These are phyloP conservation scores for Phytophthora quininea DNA, from an alignment of 352 stramenopile genomes.

Conservation along the genomic window DNA sequence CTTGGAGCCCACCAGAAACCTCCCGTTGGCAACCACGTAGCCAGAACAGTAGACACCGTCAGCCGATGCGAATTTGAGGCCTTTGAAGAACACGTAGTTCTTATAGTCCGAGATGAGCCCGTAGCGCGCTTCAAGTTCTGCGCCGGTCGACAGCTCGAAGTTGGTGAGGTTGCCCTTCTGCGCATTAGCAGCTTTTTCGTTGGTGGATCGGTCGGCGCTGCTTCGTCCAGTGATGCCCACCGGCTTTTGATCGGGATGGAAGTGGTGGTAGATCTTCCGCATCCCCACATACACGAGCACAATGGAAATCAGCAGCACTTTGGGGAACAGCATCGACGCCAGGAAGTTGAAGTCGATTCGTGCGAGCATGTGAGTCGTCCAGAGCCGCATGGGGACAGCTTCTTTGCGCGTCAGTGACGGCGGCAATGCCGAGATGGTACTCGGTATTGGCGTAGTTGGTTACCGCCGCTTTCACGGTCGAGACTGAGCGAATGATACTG, in stretches of 20 bases:
- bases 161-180: conserved; percentile 35
- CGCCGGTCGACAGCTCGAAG: conserved; percentile 34
- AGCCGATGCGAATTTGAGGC: conserved; percentile 42
- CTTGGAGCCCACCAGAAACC: conserved; percentile 40
- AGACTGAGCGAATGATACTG: background rate
- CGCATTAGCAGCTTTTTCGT: conserved; percentile 24
- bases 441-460: conserved; percentile 12
- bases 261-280: conserved; percentile 24
- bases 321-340: conserved; percentile 15
- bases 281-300: conserved; percentile 21
- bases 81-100: conserved; percentile 43
- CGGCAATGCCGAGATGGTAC: conserved; percentile 25
- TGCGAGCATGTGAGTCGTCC: conserved; percentile 29
- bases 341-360: conserved; percentile 30
- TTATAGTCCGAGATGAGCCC: conserved; percentile 41
- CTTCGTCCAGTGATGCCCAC: conserved; percentile 11
- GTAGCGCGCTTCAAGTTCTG: conserved; percentile 30
- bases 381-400: conserved; percentile 25
- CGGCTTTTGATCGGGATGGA: conserved; percentile 17
- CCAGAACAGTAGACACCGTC: conserved; percentile 48
- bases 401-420: conserved; percentile 21
- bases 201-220: conserved; percentile 17
- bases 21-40: conserved; percentile 45
- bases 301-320: conserved; percentile 18
- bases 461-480: conserved; percentile 4